Conservation (phyloP, 176 grass and related monocot species). For the Cocos nucifera region DNA sequence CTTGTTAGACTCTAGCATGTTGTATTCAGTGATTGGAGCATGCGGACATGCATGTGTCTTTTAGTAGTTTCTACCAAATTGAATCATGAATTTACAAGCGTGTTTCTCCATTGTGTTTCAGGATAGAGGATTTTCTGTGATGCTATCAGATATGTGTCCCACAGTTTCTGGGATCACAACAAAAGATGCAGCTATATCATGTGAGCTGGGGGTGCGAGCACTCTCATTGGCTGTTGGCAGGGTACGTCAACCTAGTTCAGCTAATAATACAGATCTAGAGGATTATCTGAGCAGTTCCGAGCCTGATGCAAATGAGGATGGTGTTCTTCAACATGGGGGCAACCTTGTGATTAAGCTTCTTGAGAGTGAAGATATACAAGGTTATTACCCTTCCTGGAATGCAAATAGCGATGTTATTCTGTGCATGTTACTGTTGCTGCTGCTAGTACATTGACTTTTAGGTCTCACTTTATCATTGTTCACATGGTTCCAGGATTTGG, state of each 20-base stretch:
- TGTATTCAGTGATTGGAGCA: too few species aligned
- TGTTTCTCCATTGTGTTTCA: slow-evolving; percentile 10
- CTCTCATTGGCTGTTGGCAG: slow-evolving; percentile 74
- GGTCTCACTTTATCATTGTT: background rate
- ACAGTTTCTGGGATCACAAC: slow-evolving; percentile 79
- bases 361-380: slow-evolving; percentile 51
- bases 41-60: too few species aligned
- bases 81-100: too few species aligned
- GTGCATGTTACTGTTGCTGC: background rate
- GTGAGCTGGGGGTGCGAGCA: slow-evolving; percentile 51
- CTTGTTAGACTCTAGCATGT: too few species aligned
- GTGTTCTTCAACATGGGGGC: slow-evolving; percentile 59
- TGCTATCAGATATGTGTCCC: slow-evolving; percentile 89
- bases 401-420: background rate
- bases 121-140: slow-evolving; percentile 70
- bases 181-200: slow-evolving; percentile 81
- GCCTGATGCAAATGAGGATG: slow-evolving; percentile 46
- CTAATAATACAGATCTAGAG: slow-evolving; percentile 25
- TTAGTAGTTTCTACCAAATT: too few species aligned
- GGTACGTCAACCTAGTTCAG: slow-evolving; percentile 28
- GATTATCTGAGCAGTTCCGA: slow-evolving; percentile 34
- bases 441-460: background rate
- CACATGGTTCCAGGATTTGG: slow-evolving; percentile 41
- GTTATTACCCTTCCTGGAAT: slow-evolving; percentile 10
- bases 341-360: slow-evolving; percentile 73